Base-by-base conservation (phyloP, 2,329 filamentous ascomycete species). In the Mollisia scopiformis region DNA sequence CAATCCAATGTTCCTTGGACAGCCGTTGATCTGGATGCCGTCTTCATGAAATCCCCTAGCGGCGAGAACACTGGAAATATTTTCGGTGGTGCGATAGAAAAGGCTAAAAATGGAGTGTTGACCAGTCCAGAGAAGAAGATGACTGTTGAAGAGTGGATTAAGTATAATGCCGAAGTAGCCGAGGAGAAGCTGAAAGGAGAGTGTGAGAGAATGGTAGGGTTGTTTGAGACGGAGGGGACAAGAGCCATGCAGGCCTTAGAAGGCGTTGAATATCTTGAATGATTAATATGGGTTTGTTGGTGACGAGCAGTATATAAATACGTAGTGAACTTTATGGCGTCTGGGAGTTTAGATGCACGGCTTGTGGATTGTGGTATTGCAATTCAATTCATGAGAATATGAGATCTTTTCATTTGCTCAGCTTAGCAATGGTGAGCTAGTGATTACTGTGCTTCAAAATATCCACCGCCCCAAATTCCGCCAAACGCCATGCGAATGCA, bases 101-200 rank as follows among this genome's bases (percentile, higher is more conserved):
- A 85, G 58, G 75, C 76, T 0, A 78, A 76, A 64, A 86, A 85
- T 13, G 81, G 81, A 0, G 84, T 84, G 14, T 77, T 99, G 56
- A 89, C 85, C 2, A 90, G 84, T 56, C 85, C 88, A 0, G 95
- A 98, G 78, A 93, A 90, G 79, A 81, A 84, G 37, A 97, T 99
- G 93, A 94, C 88, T 5, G 92, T 98, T 0, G 92, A 97, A 74
- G 88, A 97, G 75, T 99, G 94, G 92, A 90, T 99, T 39, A 81
- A 88, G 60, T 85, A 88, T 76, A 93, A 95, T 67, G 95, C 95
- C 0, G 83, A 84, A 62, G 82, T 88, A 72, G 92, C 91, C 0
- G 93, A 98, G 78, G 86, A 88, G 75, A 88, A 87, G 74, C 79
- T 99, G 58, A 89, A 88, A 71, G 78, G 82, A 35, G 90, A 96